Percentiles rank a stretch among this genome's conserved stretches.
Evolutionary conservation across 2,329 filamentous ascomycete genomes (phyloP).

Genomic region (Zymoseptoria brevis): DNA sequence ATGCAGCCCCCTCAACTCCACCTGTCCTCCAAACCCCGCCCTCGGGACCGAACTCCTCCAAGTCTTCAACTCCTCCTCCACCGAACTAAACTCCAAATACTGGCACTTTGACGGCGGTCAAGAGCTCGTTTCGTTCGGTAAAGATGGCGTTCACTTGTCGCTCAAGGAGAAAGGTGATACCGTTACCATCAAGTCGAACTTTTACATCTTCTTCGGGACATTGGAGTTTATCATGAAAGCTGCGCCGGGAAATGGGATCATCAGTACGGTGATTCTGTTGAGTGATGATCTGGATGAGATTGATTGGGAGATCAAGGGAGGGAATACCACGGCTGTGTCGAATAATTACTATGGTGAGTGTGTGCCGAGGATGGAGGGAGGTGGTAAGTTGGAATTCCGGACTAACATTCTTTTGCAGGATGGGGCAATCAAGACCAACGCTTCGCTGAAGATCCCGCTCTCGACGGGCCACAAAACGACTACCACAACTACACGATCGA

Average conservation of each 20-base stretch:
- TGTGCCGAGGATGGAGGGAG: neutral
- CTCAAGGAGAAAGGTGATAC: conserved; percentile 63
- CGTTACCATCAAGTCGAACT: conserved; percentile 68
- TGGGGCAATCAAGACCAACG: conserved; percentile 58
- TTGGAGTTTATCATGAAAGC: conserved; percentile 73
- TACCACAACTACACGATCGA: conserved; percentile 63
- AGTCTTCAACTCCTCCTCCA: conserved; percentile 54
- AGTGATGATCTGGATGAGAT: conserved; percentile 82
- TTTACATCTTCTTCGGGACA: conserved; percentile 80
- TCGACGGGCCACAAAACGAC: conserved; percentile 49
- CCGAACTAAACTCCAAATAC: conserved; percentile 34
- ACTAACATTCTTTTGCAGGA: conserved; percentile 7
- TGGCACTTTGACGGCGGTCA: conserved; percentile 54
- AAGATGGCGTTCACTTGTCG: conserved; percentile 58
- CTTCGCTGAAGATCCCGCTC: conserved; percentile 55
- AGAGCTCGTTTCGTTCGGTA: conserved; percentile 50
- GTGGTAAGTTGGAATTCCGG: neutral
- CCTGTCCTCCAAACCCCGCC: conserved; percentile 63
- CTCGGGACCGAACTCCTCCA: conserved; percentile 57
- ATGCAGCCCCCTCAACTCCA: conserved; percentile 68
- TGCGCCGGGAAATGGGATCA: conserved; percentile 64
- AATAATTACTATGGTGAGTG: conserved; percentile 62
- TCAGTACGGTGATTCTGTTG: conserved; percentile 74
- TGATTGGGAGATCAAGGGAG: conserved; percentile 76
- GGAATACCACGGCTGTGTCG: conserved; percentile 53